Percentiles rank a stretch among this genome's conserved stretches.
Evolutionary conservation across 805 yeast genomes (phyloP).

Genomic region (Kodamaea lidongshanica): DNA sequence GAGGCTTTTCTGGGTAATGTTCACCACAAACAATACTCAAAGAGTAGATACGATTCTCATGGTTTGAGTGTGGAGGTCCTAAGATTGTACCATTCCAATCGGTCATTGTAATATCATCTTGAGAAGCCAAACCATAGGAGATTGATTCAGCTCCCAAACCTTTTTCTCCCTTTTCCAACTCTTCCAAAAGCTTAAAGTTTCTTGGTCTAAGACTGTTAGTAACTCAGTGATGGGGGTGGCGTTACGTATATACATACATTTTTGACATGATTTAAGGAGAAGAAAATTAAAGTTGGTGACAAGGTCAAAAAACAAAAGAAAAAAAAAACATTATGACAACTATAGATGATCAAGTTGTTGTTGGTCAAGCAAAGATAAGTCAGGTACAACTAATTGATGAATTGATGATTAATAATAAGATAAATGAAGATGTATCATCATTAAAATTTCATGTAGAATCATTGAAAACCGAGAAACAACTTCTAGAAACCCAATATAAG

Average conservation of each 20-base stretch:
- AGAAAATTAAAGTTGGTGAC: neutral
- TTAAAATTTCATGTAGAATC: conserved; percentile 30
- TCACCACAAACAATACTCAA: conserved; percentile 76
- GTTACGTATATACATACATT: conserved; percentile 31
- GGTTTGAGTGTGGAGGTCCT: conserved; percentile 89
- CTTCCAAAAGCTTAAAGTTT: conserved; percentile 90
- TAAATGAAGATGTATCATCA: conserved; percentile 21
- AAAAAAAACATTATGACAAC: conserved; percentile 1
- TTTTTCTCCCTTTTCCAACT: conserved; percentile 95
- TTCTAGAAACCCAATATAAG: conserved; percentile 24
- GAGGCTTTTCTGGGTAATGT: conserved; percentile 85
- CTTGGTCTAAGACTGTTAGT: conserved; percentile 56
- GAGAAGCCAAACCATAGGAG: conserved; percentile 86
- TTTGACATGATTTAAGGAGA: conserved; percentile 33
- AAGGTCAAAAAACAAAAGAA: conserved; percentile 1
- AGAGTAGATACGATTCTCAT: conserved; percentile 90
- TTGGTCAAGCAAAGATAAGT: neutral
- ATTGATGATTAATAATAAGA: conserved; percentile 19
- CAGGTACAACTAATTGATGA: no score
- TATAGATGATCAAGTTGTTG: neutral
- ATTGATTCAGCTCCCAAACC: conserved; percentile 96
- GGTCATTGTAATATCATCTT: conserved; percentile 89
- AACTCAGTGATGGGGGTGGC: neutral
- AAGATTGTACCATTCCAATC: conserved; percentile 96
- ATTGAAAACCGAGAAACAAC: conserved; percentile 28